Base-by-base conservation (phyloP, 129 eudicot genomes). In the Logfia minima region DNA sequence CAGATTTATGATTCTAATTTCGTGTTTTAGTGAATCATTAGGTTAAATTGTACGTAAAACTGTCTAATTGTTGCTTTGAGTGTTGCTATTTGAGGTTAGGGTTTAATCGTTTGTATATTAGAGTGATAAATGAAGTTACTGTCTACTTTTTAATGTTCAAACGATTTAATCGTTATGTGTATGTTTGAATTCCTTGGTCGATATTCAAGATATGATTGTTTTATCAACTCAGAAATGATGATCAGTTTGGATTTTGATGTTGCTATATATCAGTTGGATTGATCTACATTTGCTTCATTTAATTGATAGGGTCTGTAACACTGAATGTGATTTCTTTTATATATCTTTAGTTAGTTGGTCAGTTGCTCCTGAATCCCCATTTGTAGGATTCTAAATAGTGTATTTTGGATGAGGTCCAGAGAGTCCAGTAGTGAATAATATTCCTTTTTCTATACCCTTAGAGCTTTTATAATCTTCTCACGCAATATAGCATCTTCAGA, bases 71-170 rank as follows among this genome's bases (percentile, higher is more conserved):
- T 14, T 29, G 53, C 7, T 21, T 19, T 65, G 52, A 9, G 74
- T 17, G 39, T 11, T 74, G 62, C 41, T 75, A 41, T 26, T 58
- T 58, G 56, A 74, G 55, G 56, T 45, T 75, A 81, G 84, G 80
- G 84, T 60, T 75, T 81, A 81, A 39, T 68, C 34, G 75, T 58
- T 28, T 28, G 6, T 80, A 13, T 70, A 74, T 70, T 70, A 78
- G 70, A 68, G 59, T 41, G 52, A 16, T 70, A 28, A 64, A 3
- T 26, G 79, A 26, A 74, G 79, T 56, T 67, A 29, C 66, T 7
- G 71, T 32, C 0, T 60, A n/a, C 35, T 51, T 39, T 23, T n/a
- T 13, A 32, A 34, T 64, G 58, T 65, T 53, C 34, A 17, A 18
- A 35, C 56, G n/a, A 35, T 7, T 39, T 23, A 60, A 28, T 28